These are phyloP conservation scores for Starmera pachycereana DNA, from an alignment of 805 yeast genomes.

Conservation along the genomic window DNA sequence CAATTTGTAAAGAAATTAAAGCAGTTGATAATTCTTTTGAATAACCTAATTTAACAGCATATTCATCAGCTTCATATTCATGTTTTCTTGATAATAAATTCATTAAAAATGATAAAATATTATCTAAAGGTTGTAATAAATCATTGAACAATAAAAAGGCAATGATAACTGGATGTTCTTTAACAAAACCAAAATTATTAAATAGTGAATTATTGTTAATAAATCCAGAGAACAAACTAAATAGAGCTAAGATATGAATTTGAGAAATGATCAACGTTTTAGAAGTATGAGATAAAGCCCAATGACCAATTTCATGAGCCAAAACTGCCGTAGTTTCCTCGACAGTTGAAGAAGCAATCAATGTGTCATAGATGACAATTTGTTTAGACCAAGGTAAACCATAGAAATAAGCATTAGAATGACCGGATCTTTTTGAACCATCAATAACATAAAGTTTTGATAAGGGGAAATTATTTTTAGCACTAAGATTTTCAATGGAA, in stretches of 20 bases:
- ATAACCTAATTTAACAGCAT: conserved; percentile 68
- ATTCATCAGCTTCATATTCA: conserved; percentile 91
- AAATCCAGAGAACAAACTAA: conserved; percentile 70
- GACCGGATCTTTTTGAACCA: conserved; percentile 94
- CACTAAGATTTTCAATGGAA: conserved; percentile 73
- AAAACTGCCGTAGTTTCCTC: conserved; percentile 86
- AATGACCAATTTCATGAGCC: conserved; percentile 98
- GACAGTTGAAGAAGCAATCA: conserved; percentile 67
- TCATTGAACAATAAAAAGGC: conserved; percentile 79
- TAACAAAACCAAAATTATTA: conserved; percentile 63
- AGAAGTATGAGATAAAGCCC: conserved; percentile 87
- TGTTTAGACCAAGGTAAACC: conserved; percentile 97
- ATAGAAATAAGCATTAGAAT: conserved; percentile 92
- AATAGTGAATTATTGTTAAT: conserved; percentile 72
- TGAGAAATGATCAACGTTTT: conserved; percentile 60
- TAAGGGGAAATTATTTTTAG: conserved; percentile 72
- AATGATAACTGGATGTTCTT: conserved; percentile 59
- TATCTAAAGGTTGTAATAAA: conserved; percentile 67
- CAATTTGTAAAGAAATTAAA: conserved; percentile 64
- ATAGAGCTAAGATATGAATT: conserved; percentile 50
- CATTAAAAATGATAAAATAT: conserved; percentile 52
- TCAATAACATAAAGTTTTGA: conserved; percentile 81
- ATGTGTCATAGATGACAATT: conserved; percentile 87
- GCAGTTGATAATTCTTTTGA: conserved; percentile 58
- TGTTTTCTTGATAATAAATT: conserved; percentile 71